Evolutionary conservation across 2,329 filamentous ascomycete species (phyloP), one percentile per base, ranked within the genome.

Genomic region (Ophiocordyceps camponoti-saundersi): DNA sequence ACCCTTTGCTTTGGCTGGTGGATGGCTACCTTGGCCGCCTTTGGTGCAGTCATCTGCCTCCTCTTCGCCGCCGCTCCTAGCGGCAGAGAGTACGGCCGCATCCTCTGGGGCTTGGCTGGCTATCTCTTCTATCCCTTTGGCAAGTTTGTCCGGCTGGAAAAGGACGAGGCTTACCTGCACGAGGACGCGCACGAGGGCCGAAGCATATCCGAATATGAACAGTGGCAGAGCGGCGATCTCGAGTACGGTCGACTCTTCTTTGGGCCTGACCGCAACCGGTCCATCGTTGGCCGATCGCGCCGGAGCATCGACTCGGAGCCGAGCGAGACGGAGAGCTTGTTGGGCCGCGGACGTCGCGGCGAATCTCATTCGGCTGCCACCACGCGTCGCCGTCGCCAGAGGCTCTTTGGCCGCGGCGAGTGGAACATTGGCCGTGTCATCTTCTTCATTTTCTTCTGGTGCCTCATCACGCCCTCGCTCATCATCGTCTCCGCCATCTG

Each of bases 191-290:
- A 90, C 40, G 92, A 98, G 65, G 92, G 92, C 20, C 80, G 92
- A 58, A 96, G 89, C 66, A 95, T 98, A 58, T 93, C 86, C 57
- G 92, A 98, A 67, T 98, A 98, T 60, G 92, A 98, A 63, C 88
- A 95, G 65, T 98, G 92, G 92, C 92, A 98, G 66, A 95, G 80
- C 59, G 92, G 92, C 45, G 92, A 98, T 58, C 75, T 98, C 32
- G 92, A 98, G 63, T 88, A 96, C 61, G 92, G 92, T 3, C 78
- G 90, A 32, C 75, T 98, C 2, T 96, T 98, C 69, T 98, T 98
- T 61, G 93, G 92, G 0, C 92, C 92, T 3, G 78, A 79, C 47
- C 68, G 77, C 50, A 80, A 74, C 54, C 78, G 85, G 46, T 93
- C 88, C 7, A 79, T 96, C 46, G 71, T 95, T 41, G 92, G 90